These are phyloP conservation scores for Clausena lansium DNA, from an alignment of 345 rosid species.

Conservation along the genomic window DNA sequence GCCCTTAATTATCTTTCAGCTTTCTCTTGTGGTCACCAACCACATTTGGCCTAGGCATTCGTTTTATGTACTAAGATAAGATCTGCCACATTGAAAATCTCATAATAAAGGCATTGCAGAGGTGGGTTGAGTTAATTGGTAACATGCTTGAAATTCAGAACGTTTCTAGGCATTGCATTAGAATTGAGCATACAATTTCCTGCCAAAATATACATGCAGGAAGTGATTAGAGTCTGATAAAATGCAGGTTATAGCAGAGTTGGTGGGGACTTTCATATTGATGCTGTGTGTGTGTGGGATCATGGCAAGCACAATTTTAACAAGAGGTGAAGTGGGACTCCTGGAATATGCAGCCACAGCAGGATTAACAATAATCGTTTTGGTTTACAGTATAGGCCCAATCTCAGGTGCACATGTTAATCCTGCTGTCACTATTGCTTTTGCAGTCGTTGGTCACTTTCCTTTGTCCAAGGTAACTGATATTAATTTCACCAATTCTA, in stretches of 20 bases:
- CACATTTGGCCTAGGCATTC: too few relatives aligned
- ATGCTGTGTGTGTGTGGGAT: conserved; percentile 76
- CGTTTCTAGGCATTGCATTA: too few relatives aligned
- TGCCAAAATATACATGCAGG: too few relatives aligned
- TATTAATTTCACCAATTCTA: background rate
- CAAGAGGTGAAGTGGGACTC: conserved; percentile 58
- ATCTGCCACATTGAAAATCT: too few relatives aligned
- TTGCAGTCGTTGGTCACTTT: conserved; percentile 68
- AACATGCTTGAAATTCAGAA: too few relatives aligned
- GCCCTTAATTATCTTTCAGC: background rate
- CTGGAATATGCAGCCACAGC: conserved; percentile 72
- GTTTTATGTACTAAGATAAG: too few relatives aligned
- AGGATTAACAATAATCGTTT: conserved; percentile 59
- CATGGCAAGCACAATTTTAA: conserved; percentile 52
- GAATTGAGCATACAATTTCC: too few relatives aligned
- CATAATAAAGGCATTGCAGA: too few relatives aligned
- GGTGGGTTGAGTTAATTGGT: too few relatives aligned
- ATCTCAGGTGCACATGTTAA: conserved; percentile 89
- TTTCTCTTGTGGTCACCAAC: background rate
- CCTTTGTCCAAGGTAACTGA: conserved; percentile 66
- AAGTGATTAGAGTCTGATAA: background rate
- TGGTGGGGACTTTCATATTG: conserved; percentile 72
- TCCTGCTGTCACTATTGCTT: conserved; percentile 79
- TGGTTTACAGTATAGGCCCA: conserved; percentile 65
- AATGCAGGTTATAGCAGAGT: conserved; percentile 69